These are phyloP conservation scores for Psilocybe azurescens DNA, from an alignment of 768 basidiomycete species.

Conservation along the genomic window DNA sequence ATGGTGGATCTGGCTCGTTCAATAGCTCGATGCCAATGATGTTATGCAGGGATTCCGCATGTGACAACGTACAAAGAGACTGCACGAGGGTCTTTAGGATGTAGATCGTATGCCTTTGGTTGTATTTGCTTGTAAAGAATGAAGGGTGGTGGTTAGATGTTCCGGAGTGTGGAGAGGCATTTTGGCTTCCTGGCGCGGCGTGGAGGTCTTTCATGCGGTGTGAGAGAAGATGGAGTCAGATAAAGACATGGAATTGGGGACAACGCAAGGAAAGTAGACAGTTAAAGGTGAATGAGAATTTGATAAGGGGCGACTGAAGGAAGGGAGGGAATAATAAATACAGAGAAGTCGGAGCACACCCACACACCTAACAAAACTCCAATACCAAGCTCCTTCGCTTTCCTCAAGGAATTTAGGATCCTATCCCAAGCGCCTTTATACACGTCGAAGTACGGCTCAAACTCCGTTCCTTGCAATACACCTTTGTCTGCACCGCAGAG, in stretches of 20 bases:
- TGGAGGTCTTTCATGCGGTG: slow-evolving; percentile 54
- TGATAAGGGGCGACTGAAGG: too few relatives aligned
- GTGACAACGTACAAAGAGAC: slow-evolving; percentile 35
- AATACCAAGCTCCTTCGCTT: slow-evolving; percentile 60
- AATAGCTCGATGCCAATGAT: slow-evolving; percentile 64
- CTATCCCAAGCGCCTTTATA: slow-evolving; percentile 73
- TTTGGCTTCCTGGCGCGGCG: slow-evolving; percentile 79
- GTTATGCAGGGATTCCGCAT: slow-evolving; percentile 39
- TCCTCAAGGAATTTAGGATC: slow-evolving; percentile 62
- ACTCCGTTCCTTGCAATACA: slow-evolving; percentile 70
- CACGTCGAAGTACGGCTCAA: slow-evolving; percentile 50
- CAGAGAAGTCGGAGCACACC: too few relatives aligned
- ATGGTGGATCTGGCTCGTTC: slow-evolving; percentile 61
- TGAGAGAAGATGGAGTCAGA: too few relatives aligned
- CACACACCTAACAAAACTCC: slow-evolving; percentile 73
- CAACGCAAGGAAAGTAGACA: too few relatives aligned
- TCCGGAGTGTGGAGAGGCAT: slow-evolving; percentile 69
- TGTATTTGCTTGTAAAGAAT: slow-evolving; percentile 51
- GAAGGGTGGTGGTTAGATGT: slow-evolving; percentile 51
- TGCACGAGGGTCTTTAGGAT: slow-evolving; percentile 50
- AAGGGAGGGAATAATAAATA: too few relatives aligned
- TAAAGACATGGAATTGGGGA: too few relatives aligned
- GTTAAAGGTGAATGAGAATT: too few relatives aligned
- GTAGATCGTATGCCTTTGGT: slow-evolving; percentile 52
- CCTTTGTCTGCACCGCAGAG: slow-evolving; percentile 62